Evolutionary conservation across 805 yeast genomes (phyloP), one percentile per base, ranked within the genome.

Genomic region (Saccharomycopsis schoenii): DNA sequence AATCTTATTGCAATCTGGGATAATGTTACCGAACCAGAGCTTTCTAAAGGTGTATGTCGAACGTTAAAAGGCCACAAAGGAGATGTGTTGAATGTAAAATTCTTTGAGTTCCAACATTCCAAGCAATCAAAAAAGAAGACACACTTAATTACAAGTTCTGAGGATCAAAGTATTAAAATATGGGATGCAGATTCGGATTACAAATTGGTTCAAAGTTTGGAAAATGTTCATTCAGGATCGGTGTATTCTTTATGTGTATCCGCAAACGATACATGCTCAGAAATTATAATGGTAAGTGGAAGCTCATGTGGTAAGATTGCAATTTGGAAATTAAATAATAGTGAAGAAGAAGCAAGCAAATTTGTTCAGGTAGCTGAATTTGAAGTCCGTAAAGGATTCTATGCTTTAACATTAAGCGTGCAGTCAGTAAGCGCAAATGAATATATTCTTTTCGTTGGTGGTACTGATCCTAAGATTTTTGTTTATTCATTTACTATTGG

Each of bases 81-180:
- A 17, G 85, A 80, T 55, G 85, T 91, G 19, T 85, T 91, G 0
- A 81, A 86, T 61, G 89, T 89, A 12, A 79, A 78, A 64, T 84
- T 83, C 75, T 72, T 80, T 50, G 52, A 39, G 21, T 24, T 43
- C 6, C 15, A 25, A 6, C 2, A 25, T 24, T 24, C 52, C n/a
- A 47, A 47, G 15, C 15, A 47, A 12, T 25, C 51, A 19, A 83
- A 80, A 0, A 69, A 68, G 1, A 72, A 81, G 0, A 69, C 76
- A 0, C 70, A 66, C 36, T 69, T 89, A 61, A 74, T 88, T 0
- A 80, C 90, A 2, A 83, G 85, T 0, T 81, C 86, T 1, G 92
- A 88, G 64, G 97, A 90, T 68, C 80, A 81, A 8, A 69, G 73
- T 4, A 75, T 89, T 1, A 78, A 76, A 61, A 68, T 89, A 2